These are phyloP conservation scores for Aspergillus carbonarius DNA, from an alignment of 2,329 filamentous ascomycete genomes.

Conservation along the genomic window DNA sequence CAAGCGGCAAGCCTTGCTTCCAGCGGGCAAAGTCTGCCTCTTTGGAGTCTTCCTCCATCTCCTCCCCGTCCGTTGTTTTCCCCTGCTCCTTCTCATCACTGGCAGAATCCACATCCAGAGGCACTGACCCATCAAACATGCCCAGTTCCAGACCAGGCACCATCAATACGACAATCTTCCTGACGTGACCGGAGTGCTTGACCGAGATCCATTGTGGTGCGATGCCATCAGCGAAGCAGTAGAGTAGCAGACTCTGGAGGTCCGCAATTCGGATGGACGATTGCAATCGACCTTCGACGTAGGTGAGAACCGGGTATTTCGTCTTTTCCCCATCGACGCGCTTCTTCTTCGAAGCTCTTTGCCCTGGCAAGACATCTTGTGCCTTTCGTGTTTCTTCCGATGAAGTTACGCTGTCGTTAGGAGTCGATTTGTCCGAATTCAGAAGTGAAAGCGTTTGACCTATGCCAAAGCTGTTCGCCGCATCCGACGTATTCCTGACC, in stretches of 20 bases:
- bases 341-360: conserved; percentile 30
- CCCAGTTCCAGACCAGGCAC: conserved; percentile 85
- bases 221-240: conserved; percentile 61
- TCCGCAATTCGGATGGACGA: conserved; percentile 58
- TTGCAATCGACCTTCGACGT: conserved; percentile 55
- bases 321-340: conserved; percentile 43
- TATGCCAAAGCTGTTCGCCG: conserved; percentile 28
- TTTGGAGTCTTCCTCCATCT: conserved; percentile 22
- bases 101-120: conserved; percentile 33
- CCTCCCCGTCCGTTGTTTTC: conserved; percentile 7
- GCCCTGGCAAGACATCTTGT: conserved; percentile 18
- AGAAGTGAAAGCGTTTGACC: conserved; percentile 34
- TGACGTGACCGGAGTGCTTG: conserved; percentile 55
- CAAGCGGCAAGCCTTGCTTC: conserved; percentile 40
- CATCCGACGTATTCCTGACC: conserved; percentile 14
- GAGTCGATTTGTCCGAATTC: conserved; percentile 14
- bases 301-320: conserved; percentile 55
- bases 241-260: conserved; percentile 59
- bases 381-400: conserved; percentile 3
- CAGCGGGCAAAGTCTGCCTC: conserved; percentile 37
- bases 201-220: conserved; percentile 65
- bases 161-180: conserved; percentile 85
- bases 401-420: conserved; percentile 9
- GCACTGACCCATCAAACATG: conserved; percentile 71
- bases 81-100: conserved; percentile 6